phyloP scores from a whole-genome alignment of 345 rosid genomes.

The Rhizophora mangle region DNA sequence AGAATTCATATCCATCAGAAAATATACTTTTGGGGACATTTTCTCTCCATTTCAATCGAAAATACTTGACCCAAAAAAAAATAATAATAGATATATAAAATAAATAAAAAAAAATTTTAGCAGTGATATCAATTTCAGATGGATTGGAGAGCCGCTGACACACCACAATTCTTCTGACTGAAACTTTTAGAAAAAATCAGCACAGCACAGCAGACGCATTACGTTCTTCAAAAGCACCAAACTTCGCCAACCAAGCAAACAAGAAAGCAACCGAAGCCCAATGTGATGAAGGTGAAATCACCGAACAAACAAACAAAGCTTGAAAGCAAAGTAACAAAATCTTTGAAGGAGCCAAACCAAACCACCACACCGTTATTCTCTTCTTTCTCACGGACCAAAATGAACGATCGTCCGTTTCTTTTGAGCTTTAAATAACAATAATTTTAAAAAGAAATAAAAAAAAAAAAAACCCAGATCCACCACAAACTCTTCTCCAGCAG shows the following conservation, averaged over 20 bases:
- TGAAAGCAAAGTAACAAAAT: constrained; percentile 11
- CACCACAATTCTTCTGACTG: constrained; percentile 2
- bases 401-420: neutral
- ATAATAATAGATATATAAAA: no score
- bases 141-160: constrained; percentile 1
- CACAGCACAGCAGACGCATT: constrained; percentile 7
- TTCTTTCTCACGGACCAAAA: constrained; percentile 18
- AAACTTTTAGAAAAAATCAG: constrained; percentile 5
- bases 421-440: neutral
- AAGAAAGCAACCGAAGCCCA: constrained; percentile 7
- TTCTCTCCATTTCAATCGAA: neutral
- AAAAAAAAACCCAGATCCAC: neutral
- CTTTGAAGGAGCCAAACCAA: constrained; percentile 1
- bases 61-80: no score
- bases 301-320: constrained; percentile 17
- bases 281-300: neutral
- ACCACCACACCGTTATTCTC: neutral
- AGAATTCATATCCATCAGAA: neutral
- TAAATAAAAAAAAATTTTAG: constrained; percentile 6
- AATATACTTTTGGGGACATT: neutral
- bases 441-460: no score
- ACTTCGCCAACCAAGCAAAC: constrained; percentile 41
- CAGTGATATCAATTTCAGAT: constrained; percentile 1
- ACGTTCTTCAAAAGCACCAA: constrained; percentile 27
- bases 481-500: no score